Evolutionary conservation across 768 basidiomycete genomes (phyloP).

Genomic region (Tulasnella sp.): DNA sequence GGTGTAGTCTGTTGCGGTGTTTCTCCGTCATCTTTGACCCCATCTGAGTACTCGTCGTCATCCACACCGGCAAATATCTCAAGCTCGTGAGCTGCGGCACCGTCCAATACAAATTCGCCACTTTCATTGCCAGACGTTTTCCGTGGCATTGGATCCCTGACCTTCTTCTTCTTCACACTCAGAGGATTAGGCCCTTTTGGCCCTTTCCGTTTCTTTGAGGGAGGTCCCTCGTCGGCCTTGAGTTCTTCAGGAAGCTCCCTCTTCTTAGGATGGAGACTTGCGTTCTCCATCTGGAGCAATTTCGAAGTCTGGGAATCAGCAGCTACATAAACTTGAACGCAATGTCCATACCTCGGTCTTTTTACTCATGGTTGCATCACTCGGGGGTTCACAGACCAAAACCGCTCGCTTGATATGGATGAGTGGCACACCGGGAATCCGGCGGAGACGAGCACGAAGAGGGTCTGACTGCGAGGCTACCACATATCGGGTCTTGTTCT

Average conservation of each 20-base stretch:
- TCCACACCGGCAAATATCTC: not conserved
- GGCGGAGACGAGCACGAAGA: constrained; percentile 57
- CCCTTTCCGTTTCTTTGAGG: constrained; percentile 44
- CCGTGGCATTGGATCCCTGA: constrained; percentile 8
- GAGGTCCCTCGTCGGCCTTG: constrained; percentile 27
- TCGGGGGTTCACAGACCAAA: constrained; percentile 85
- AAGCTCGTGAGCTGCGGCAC: not conserved
- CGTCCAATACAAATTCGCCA: not conserved
- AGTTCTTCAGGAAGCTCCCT: constrained; percentile 30
- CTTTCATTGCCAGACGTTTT: not conserved
- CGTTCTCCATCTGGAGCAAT: not conserved
- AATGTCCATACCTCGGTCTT: constrained; percentile 46
- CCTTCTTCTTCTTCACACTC: constrained; percentile 79
- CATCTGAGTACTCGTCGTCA: not conserved
- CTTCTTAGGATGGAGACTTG: constrained; percentile 31
- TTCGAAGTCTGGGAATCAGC: constrained; percentile 10
- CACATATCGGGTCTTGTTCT: constrained; percentile 89
- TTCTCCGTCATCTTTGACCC: not conserved
- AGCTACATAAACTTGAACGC: not conserved
- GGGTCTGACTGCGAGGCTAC: constrained; percentile 72
- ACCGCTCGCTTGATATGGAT: constrained; percentile 88
- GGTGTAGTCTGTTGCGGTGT: no score
- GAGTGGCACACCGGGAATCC: constrained; percentile 75
- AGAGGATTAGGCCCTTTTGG: constrained; percentile 88
- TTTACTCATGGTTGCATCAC: constrained; percentile 55